Base-by-base conservation (phyloP, 805 yeast species). In the Torulaspora maleeae region DNA sequence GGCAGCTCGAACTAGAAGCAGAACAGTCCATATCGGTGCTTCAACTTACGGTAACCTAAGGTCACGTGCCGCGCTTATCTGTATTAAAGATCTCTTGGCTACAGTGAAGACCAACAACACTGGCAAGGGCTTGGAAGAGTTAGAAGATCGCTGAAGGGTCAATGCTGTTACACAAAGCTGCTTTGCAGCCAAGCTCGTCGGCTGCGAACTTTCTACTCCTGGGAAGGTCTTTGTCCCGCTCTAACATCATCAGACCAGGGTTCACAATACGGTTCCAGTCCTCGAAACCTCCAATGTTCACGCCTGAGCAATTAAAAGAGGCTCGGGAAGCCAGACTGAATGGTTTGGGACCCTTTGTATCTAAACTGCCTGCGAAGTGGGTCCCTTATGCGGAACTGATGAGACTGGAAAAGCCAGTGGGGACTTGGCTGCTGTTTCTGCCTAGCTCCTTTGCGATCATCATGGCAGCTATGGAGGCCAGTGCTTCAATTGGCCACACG, bases 361-460 rank as follows among this genome's bases (percentile, higher is more conserved):
- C 79, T 1, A 71, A 73, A 27, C 72, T 93, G 19, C 98, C 99
- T 0, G 73, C 70, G 34, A 73, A 73, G 45, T 73, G 82, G 79
- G 82, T 86, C 36, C 98, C 99, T 0, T 93, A 89, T 61, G 95
- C 96, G 35, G 95, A 88, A 59, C 70, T 93, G 44, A 82, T 89
- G 85, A 74, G 99, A 44, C 66, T 91, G 44, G 99, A 93, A 60
- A 87, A 87, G 56, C 99, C 99, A 0, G 95, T 86, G n/a, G 99
- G 99, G 0, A 86, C 97, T 0, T 80, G 87, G 75, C 70, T 91
- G 22, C 69, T 93, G 34, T 78, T 79, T 49, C 71, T 87, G 38
- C 99, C 99, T 0, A 83, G 95, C 41, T 77, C 87, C 36, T 93
- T 98, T 98, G 84, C 95, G 9, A 83, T 93, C 44, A 74, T 91